Percentiles rank a stretch among this genome's conserved stretches.
Conservation (phyloP, 257 asterid genomes). For the Solanum pimpinellifolium region DNA sequence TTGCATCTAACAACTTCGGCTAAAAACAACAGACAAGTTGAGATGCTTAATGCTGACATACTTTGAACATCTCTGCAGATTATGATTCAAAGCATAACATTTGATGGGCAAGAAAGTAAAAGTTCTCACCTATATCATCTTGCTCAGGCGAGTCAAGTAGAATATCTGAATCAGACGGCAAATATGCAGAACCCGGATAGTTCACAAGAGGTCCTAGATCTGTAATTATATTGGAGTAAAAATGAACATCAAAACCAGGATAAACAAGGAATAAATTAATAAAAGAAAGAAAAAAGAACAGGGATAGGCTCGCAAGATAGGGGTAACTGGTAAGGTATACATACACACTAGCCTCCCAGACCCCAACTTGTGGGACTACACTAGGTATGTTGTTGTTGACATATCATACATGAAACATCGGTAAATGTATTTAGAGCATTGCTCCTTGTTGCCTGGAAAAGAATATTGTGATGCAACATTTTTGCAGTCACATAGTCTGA, state of each 20-base stretch:
- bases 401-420: neutral
- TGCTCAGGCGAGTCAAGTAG: conserved; percentile 86
- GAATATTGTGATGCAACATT: neutral
- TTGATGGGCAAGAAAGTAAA: neutral
- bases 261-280: neutral
- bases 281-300: neutral
- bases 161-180: conserved; percentile 93
- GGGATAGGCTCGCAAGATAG: neutral
- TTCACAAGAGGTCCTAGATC: conserved; percentile 96
- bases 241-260: neutral
- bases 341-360: neutral
- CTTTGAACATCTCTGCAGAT: neutral
- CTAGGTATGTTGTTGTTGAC: neutral
- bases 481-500: neutral
- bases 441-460: neutral
- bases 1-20: neutral
- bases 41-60: neutral
- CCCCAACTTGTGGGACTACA: neutral
- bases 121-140: conserved; percentile 69
- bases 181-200: conserved; percentile 88
- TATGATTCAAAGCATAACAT: neutral
- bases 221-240: conserved; percentile 15
- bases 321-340: neutral
- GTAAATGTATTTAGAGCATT: neutral
- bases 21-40: neutral